Evolutionary conservation across 169 alveolate genomes (phyloP).

Genomic region (Plasmodium blacklocki): DNA sequence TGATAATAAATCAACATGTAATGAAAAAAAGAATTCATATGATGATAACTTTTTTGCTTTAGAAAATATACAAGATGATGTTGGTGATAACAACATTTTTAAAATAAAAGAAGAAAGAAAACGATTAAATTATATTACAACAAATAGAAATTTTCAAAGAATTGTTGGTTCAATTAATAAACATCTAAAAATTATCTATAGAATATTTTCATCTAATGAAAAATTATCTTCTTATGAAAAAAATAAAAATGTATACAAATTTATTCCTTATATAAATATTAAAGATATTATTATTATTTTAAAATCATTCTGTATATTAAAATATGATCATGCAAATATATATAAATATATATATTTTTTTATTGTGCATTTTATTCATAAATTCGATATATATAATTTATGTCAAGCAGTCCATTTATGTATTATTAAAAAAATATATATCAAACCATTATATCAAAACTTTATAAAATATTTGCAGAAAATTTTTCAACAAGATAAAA

Average conservation of each 20-base stretch:
- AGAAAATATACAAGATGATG: constrained; percentile 10
- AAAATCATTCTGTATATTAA: constrained; percentile 58
- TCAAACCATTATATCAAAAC: constrained; percentile 44
- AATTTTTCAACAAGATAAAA: constrained; percentile 7
- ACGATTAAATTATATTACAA: constrained; percentile 26
- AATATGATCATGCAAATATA: constrained; percentile 62
- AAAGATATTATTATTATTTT: constrained; percentile 59
- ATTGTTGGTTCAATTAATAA: constrained; percentile 53
- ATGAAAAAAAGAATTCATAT: no score
- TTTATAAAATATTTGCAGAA: constrained; percentile 18
- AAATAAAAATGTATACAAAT: constrained; percentile 34
- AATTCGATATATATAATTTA: constrained; percentile 26
- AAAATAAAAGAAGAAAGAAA: constrained; percentile 71
- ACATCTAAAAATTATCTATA: constrained; percentile 65
- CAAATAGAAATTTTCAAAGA: constrained; percentile 49
- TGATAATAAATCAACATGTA: not conserved
- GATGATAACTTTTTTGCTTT: constrained; percentile 26
- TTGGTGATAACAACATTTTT: constrained; percentile 14
- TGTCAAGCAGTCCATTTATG: constrained; percentile 67
- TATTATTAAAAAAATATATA: constrained; percentile 36
- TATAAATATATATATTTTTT: constrained; percentile 69
- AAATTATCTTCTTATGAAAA: constrained; percentile 59
- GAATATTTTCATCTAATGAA: constrained; percentile 55
- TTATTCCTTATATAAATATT: constrained; percentile 62
- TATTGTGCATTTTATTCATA: constrained; percentile 57